phyloP scores from a whole-genome alignment of 441 rosid genomes.

The Capsella rubella region DNA sequence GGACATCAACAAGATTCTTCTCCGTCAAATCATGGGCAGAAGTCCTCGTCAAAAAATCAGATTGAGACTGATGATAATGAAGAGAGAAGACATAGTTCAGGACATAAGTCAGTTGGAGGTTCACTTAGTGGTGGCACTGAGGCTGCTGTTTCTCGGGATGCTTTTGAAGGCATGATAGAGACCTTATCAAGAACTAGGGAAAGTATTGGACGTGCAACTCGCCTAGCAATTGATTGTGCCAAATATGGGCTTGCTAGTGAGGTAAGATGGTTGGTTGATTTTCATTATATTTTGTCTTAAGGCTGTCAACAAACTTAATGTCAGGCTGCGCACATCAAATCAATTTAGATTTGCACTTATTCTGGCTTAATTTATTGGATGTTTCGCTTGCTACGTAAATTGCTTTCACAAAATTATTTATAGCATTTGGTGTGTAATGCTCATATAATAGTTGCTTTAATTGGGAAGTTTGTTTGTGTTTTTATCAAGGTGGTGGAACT shows the following conservation, averaged over 20 bases:
- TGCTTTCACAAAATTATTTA: constrained; percentile 12
- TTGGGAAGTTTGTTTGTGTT: constrained; percentile 30
- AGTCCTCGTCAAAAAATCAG: constrained; percentile 54
- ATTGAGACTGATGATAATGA: constrained; percentile 71
- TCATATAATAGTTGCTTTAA: constrained; percentile 12
- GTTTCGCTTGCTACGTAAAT: constrained; percentile 15
- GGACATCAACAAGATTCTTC: constrained; percentile 59
- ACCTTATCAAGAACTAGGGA: constrained; percentile 98
- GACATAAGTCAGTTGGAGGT: constrained; percentile 67
- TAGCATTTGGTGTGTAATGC: constrained; percentile 19
- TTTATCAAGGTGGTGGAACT: constrained; percentile 92
- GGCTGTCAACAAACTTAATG: constrained; percentile 15
- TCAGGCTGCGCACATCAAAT: constrained; percentile 9
- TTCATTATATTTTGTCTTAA: constrained; percentile 24
- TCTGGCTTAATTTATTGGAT: constrained; percentile 12
- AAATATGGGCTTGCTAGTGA: constrained; percentile 96
- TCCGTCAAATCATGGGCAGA: constrained; percentile 64
- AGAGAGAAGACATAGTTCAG: constrained; percentile 82
- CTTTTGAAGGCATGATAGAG: constrained; percentile 99
- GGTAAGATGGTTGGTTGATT: constrained; percentile 54
- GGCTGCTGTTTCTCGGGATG: constrained; percentile 98
- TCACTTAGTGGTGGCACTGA: constrained; percentile 96
- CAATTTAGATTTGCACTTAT: constrained; percentile 21
- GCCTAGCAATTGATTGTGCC: constrained; percentile 99
- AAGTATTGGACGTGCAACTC: constrained; percentile 99